Base-by-base conservation (phyloP, 495 filamentous ascomycete species). In the Parathielavia hyrcaniae region DNA sequence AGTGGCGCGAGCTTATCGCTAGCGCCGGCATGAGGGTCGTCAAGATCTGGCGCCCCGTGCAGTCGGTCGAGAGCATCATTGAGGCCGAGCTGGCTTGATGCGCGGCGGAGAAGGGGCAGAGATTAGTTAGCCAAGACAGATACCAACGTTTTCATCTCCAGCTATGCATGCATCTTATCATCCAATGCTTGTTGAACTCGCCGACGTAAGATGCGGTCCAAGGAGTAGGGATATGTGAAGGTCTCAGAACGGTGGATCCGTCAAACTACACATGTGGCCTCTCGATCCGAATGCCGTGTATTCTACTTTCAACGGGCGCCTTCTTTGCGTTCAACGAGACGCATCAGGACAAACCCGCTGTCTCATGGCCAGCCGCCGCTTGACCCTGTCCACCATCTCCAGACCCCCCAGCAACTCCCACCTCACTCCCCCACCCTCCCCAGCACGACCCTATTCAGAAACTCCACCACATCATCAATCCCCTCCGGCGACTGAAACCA, bases 401-500 rank as follows among this genome's bases (percentile, higher is more conserved):
- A 1, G 22, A 11, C 2, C 34, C n/a, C 12, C 4, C 48, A 9
- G 6, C 55, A 10, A 1, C 13, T 5, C 0, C 26, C n/a, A 2
- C 26, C 19, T 9, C 19, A 16, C 13, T 9, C 20, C 16, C 17
- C n/a, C 43, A n/a, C 55, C 26, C 36, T 22, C 13, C 32, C 35
- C 30, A 57, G 36, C 26, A 65, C 56, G 8, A 54, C 41, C 56
- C 52, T 35, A 1, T 50, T 53, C 36, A 81, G 53, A 66, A 82
- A 79, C 6, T 41, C n/a, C 9, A 79, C 64, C 11, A 75, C 67
- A 72, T 84, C 80, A 56, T 82, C 73, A 14, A 83, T 69, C 36
- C 79, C 76, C 46, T 74, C 62, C 16, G 70, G 71, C 55, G 73
- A 73, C 45, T 82, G 74, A 36, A 83, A 77, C 81, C 80, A 84